Base-by-base conservation (phyloP, 257 asterid species). In the Hygrophila difformis region DNA sequence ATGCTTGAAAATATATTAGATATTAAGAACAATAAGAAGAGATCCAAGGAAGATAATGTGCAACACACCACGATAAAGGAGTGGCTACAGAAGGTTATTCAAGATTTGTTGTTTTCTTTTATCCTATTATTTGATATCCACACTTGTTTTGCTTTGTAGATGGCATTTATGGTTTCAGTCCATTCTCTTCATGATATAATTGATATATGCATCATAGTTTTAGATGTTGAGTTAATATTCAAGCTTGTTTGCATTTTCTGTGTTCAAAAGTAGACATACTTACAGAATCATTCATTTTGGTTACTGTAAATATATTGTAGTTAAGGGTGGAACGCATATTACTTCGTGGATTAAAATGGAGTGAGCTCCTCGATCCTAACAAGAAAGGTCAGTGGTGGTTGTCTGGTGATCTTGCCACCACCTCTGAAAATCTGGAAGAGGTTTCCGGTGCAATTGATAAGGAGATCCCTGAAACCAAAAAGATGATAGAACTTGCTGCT, bases 381-480 rank as follows among this genome's bases (percentile, higher is more conserved):
- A 82, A 86, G 84, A 91, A 75, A 72, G 96, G 96, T 8, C 94
- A 80, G 55, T 91, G 99, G 99, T 91, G 99, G 99, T 56, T 72
- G 63, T 76, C 84, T 23, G 95, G 93, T 47, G 87, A 76, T 66
- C 31, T 56, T 45, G 65, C 74, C 16, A 62, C 85, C 15, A 57
- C 65, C 10, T 20, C 59, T 12, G 79, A 76, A 22, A 71, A 76
- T 36, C 21, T 82, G 15, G 82, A 72, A 62, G 89, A 86, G 22
- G 86, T 82, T 67, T 91, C 94, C 21, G 62, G 49, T 63, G 60
- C 70, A 59, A 86, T 86, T 44, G 94, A 83, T 62, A 76, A 54
- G 72, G 95, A 81, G 64, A 74, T 70, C 49, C 54, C 71, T 3
- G 99, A 86, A 66, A 67, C 94, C 58, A 84, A 82, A 61, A 80